A percentile compares a stretch with the other conserved stretches of the same genome.
phyloP scores from a whole-genome alignment of 306 rosid species.

The Cucurbita maxima region DNA sequence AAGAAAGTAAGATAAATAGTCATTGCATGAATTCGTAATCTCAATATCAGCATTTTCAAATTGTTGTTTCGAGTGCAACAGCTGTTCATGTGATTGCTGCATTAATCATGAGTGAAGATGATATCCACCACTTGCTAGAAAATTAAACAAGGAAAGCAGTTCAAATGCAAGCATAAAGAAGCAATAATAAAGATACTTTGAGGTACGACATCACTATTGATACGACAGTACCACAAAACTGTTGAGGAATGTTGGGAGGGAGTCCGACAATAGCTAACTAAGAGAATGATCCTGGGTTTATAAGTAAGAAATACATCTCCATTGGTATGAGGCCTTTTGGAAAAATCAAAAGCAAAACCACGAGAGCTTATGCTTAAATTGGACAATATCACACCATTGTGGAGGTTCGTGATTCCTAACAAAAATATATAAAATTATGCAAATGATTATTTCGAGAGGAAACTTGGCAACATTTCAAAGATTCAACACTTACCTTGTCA shows the following conservation, averaged over 20 bases:
- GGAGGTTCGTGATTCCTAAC: no score
- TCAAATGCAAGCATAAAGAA: background rate
- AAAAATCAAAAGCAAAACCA: no score
- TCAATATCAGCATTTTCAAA: background rate
- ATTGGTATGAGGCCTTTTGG: no score
- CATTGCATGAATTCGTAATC: background rate
- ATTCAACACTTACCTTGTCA: constrained; percentile 50
- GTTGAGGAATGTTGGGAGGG: no score
- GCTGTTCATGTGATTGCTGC: background rate
- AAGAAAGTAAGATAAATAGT: background rate
- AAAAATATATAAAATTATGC: background rate
- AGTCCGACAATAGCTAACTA: no score
- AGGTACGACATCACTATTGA: background rate
- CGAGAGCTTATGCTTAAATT: no score
- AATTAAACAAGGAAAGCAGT: background rate
- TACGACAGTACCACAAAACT: background rate
- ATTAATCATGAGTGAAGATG: background rate
- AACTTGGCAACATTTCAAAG: background rate
- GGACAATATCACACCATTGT: no score
- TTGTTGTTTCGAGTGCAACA: background rate
- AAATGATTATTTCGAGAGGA: background rate
- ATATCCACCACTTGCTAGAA: background rate
- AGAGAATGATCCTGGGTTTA: no score
- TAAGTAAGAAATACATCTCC: no score
- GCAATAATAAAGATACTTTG: background rate